Evolutionary conservation across 441 rosid genomes (phyloP).

Genomic region (Geranium incanum): DNA sequence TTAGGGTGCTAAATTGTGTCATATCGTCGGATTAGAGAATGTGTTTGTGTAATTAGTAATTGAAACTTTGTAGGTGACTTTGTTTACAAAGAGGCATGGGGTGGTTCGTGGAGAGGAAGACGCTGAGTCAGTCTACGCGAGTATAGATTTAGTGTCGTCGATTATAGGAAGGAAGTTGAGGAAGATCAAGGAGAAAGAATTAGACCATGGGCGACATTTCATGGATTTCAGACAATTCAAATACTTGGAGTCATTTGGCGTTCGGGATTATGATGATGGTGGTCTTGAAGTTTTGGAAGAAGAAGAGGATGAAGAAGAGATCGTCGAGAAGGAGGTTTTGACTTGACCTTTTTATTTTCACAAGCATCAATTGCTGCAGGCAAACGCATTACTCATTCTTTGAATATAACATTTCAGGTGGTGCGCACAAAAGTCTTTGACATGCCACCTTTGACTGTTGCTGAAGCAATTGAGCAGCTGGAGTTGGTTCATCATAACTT

Average conservation of each 20-base stretch:
- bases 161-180: conserved; percentile 73
- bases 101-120: conserved; percentile 90
- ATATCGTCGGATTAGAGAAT: background rate
- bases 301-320: conserved; percentile 33
- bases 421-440: conserved; percentile 83
- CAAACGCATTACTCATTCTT: background rate
- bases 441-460: conserved; percentile 76
- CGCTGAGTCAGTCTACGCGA: conserved; percentile 58
- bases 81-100: conserved; percentile 88
- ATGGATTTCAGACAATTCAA: conserved; percentile 59
- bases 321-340: conserved; percentile 46
- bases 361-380: background rate
- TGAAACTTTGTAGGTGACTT: conserved; percentile 45
- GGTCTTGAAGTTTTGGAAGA: conserved; percentile 29
- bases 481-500: conserved; percentile 78
- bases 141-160: conserved; percentile 78
- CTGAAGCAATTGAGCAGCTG: conserved; percentile 84
- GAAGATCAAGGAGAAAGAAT: conserved; percentile 89
- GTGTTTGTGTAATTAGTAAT: conserved; percentile 5
- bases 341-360: background rate
- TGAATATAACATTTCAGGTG: conserved; percentile 35
- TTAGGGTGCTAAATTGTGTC: background rate
- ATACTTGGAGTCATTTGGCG: conserved; percentile 47
- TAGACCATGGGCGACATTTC: conserved; percentile 91
- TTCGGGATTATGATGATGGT: conserved; percentile 32